Conservation (phyloP, 768 basidiomycete genomes). For the Termitomyces heimii region DNA sequence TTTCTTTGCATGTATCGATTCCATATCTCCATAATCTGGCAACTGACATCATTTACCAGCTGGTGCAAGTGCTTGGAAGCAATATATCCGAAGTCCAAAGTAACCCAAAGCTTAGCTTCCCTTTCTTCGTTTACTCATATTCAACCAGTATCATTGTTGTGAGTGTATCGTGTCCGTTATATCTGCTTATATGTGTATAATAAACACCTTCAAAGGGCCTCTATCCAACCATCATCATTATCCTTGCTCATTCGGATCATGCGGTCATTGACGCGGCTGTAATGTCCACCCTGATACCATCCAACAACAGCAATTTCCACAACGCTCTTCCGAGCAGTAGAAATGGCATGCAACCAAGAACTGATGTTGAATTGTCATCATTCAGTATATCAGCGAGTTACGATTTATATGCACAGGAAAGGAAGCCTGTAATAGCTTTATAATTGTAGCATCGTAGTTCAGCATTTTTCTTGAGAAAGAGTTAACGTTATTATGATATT, state of each 20-base stretch:
- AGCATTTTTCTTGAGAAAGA: too few relatives aligned
- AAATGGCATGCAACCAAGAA: background rate
- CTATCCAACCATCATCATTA: constrained; percentile 7
- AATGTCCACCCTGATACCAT: constrained; percentile 4
- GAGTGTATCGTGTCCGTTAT: background rate
- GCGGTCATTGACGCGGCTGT: constrained; percentile 6
- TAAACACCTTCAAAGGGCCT: constrained; percentile 2
- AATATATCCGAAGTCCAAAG: background rate
- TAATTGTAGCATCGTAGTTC: background rate
- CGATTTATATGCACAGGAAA: background rate
- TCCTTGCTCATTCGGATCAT: constrained; percentile 6
- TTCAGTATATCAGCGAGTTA: background rate
- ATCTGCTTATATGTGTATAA: background rate
- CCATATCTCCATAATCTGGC: background rate
- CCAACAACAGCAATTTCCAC: background rate
- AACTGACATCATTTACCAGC: background rate
- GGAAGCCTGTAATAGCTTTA: background rate
- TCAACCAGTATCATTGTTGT: constrained; percentile 10
- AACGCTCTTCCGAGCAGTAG: background rate
- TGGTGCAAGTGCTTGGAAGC: constrained; percentile 7
- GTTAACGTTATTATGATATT: too few relatives aligned
- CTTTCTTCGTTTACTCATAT: constrained; percentile 5
- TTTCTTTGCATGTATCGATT: constrained; percentile 2
- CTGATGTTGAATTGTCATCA: background rate
- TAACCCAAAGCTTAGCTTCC: background rate